Percentiles rank a stretch among this genome's conserved stretches.
These are phyloP conservation scores for Microglena sp. DNA, from an alignment of 139 green algal species.

Conservation along the genomic window DNA sequence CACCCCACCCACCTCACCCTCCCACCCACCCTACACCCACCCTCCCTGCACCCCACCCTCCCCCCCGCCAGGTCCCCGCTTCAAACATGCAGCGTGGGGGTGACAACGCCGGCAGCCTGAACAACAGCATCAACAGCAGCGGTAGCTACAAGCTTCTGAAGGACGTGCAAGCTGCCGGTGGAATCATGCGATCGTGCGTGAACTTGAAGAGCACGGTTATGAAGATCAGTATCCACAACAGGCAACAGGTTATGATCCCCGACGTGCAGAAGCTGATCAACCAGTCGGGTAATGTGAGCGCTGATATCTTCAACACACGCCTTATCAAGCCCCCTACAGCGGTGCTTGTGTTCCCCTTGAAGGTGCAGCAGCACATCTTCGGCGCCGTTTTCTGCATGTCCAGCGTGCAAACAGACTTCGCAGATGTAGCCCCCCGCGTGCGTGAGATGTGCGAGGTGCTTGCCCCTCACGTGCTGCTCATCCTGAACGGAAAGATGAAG, in stretches of 20 bases:
- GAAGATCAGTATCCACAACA: constrained; percentile 45
- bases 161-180: constrained; percentile 19
- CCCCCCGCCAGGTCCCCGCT: too few species aligned
- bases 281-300: constrained; percentile 38
- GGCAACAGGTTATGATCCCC: constrained; percentile 49
- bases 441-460: constrained; percentile 34
- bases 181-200: constrained; percentile 37
- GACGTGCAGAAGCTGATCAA: constrained; percentile 54
- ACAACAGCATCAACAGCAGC: background rate
- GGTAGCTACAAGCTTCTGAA: constrained; percentile 16
- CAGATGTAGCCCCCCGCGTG: constrained; percentile 21
- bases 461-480: constrained; percentile 24
- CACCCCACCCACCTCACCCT: too few species aligned
- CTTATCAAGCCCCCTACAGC: constrained; percentile 42
- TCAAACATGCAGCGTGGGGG: constrained; percentile 16
- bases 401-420: constrained; percentile 27
- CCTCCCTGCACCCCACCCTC: too few species aligned
- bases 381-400: constrained; percentile 43
- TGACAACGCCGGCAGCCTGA: constrained; percentile 16
- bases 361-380: constrained; percentile 14
- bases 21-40: background rate
- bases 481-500: too few species aligned
- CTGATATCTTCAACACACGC: constrained; percentile 42
- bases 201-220: constrained; percentile 45
- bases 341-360: constrained; percentile 44